Percentiles rank a stretch among this genome's conserved stretches.
Evolutionary conservation across 805 yeast species (phyloP).

Genomic region (Scheffersomyces stipitis): DNA sequence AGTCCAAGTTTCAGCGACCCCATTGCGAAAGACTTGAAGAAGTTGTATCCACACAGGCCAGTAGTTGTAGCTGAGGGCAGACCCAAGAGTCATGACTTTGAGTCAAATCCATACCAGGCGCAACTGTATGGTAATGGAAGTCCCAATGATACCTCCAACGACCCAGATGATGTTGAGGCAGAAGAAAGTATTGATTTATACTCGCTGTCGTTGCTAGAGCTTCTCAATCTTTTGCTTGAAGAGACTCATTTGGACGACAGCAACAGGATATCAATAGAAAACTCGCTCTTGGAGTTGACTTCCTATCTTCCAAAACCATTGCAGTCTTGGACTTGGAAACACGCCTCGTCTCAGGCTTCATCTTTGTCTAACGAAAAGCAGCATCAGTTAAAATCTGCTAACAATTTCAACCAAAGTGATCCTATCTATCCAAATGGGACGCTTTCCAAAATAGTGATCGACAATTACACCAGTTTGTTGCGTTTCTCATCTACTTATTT

Average conservation of each 20-base stretch:
- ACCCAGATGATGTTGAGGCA: constrained; percentile 2
- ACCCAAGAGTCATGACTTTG: background rate
- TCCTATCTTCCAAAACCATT: constrained; percentile 23
- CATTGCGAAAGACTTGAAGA: constrained; percentile 31
- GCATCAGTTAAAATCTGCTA: constrained; percentile 2
- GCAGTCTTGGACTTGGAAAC: constrained; percentile 8
- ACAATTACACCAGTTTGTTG: constrained; percentile 32
- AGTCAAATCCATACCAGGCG: constrained; percentile 1
- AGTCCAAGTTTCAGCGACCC: constrained; percentile 21
- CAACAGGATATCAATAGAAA: constrained; percentile 28
- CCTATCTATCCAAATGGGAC: constrained; percentile 34
- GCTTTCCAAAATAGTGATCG: constrained; percentile 37
- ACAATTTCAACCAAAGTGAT: constrained; percentile 1
- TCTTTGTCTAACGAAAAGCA: constrained; percentile 4
- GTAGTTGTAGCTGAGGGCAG: constrained; percentile 2
- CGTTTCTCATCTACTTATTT: constrained; percentile 33
- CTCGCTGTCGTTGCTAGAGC: constrained; percentile 30
- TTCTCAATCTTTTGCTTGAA: constrained; percentile 27
- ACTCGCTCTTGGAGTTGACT: constrained; percentile 23
- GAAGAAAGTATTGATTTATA: constrained; percentile 27
- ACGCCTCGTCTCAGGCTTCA: background rate
- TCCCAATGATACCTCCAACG: background rate
- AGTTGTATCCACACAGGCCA: constrained; percentile 26
- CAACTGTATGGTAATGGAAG: constrained; percentile 5
- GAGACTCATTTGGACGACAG: constrained; percentile 29